Evolutionary conservation across 192 early-diverging fungal genomes (phyloP).

Genomic region (Linnemannia schmuckeri): DNA sequence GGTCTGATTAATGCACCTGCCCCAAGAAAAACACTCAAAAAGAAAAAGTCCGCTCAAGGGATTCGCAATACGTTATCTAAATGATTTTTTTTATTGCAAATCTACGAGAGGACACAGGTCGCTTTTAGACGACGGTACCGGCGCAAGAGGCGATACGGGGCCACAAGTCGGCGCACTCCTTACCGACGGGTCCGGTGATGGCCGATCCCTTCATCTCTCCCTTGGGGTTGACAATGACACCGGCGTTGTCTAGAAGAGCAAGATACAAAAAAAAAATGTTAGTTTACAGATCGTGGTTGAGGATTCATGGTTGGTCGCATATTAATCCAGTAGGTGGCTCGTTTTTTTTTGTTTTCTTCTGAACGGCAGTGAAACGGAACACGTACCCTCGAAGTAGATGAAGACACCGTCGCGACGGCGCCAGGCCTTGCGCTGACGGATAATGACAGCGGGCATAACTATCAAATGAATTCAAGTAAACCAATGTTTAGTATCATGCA

Average conservation of each 20-base stretch:
- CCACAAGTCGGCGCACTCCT: constrained; percentile 99
- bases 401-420: constrained; percentile 98
- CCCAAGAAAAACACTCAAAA: too few relatives aligned
- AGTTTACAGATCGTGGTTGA: neutral
- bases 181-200: constrained; percentile 99
- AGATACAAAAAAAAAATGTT: neutral
- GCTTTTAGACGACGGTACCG: constrained; percentile 39
- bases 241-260: constrained; percentile 90
- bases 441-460: constrained; percentile 98
- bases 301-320: neutral
- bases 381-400: constrained; percentile 94
- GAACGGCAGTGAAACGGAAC: too few relatives aligned
- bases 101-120: neutral
- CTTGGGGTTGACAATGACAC: constrained; percentile 99
- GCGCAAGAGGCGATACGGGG: constrained; percentile 81
- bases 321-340: neutral
- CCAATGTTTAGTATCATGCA: neutral
- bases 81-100: neutral
- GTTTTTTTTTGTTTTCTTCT: too few relatives aligned
- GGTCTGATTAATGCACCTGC: too few relatives aligned
- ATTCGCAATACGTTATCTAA: neutral
- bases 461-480: constrained; percentile 16
- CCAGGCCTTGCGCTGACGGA: constrained; percentile 99
- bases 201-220: constrained; percentile 99
- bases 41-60: too few relatives aligned